These are phyloP conservation scores for Tothia fuscella DNA, from an alignment of 2,329 filamentous ascomycete genomes.

Conservation along the genomic window DNA sequence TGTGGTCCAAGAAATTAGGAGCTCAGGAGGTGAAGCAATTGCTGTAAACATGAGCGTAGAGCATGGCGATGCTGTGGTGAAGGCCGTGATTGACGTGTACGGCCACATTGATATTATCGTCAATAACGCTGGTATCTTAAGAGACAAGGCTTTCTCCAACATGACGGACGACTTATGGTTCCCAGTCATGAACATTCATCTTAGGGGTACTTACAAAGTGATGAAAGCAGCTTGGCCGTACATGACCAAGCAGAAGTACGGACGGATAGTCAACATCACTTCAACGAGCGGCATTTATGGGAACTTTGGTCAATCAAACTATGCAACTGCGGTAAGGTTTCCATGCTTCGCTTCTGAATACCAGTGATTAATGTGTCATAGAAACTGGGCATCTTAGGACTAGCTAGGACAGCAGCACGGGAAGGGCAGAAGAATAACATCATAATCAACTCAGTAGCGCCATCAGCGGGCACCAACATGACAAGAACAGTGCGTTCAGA, in stretches of 20 bases:
- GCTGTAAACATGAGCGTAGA: constrained; percentile 88
- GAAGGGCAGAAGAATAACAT: constrained; percentile 98
- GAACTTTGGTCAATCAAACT: constrained; percentile 98
- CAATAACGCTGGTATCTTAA: constrained; percentile 96
- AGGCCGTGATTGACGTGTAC: constrained; percentile 84
- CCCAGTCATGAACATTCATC: constrained; percentile 80
- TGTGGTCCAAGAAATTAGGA: constrained; percentile 85
- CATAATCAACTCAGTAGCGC: constrained; percentile 92
- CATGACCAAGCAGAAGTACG: constrained; percentile 97
- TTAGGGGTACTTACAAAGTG: constrained; percentile 89
- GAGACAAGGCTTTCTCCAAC: constrained; percentile 95
- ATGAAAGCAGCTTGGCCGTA: constrained; percentile 97
- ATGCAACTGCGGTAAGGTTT: constrained; percentile 54
- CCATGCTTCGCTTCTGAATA: constrained; percentile 29
- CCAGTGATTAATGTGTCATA: constrained; percentile 3
- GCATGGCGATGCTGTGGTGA: constrained; percentile 82
- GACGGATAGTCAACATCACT: constrained; percentile 91
- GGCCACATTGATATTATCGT: constrained; percentile 89
- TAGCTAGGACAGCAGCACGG: constrained; percentile 82
- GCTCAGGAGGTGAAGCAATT: constrained; percentile 76
- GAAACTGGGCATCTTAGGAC: constrained; percentile 69
- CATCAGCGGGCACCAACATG: constrained; percentile 93
- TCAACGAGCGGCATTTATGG: constrained; percentile 97
- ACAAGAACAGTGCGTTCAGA: constrained; percentile 88
- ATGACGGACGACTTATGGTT: constrained; percentile 96